Evolutionary conservation across 441 rosid genomes (phyloP).

Genomic region (Hura crepitans): DNA sequence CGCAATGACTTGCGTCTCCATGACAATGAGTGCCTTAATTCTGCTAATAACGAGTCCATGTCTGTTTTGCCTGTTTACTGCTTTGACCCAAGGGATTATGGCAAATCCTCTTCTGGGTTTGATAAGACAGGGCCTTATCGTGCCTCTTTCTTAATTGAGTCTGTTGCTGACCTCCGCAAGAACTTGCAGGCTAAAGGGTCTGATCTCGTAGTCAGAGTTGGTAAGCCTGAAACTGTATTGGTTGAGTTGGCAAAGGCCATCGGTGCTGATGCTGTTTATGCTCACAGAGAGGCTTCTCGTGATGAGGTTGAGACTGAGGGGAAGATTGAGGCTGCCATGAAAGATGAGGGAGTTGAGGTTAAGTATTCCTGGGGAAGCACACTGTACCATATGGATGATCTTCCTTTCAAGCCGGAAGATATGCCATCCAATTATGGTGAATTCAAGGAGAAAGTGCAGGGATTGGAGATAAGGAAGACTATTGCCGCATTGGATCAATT

Average conservation of each 20-base stretch:
- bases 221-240: conserved; percentile 73
- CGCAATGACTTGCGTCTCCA: conserved; percentile 87
- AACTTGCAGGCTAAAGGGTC: conserved; percentile 81
- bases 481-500: conserved; percentile 73
- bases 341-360: conserved; percentile 82
- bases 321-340: conserved; percentile 72
- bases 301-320: conserved; percentile 82
- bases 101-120: conserved; percentile 83
- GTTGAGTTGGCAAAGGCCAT: conserved; percentile 71
- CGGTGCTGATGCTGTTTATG: conserved; percentile 86
- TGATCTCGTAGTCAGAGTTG: conserved; percentile 78
- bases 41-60: conserved; percentile 74
- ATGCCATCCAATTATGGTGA: conserved; percentile 77
- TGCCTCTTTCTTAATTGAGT: conserved; percentile 70
- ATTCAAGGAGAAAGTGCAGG: conserved; percentile 65
- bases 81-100: conserved; percentile 89
- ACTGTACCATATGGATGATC: conserved; percentile 80
- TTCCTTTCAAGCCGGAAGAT: conserved; percentile 78
- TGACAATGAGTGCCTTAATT: conserved; percentile 78
- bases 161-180: conserved; percentile 80
- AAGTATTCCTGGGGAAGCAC: conserved; percentile 97
- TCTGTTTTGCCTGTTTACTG: conserved; percentile 89
- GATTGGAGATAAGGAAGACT: conserved; percentile 74
- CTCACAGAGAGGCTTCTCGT: conserved; percentile 80
- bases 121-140: conserved; percentile 85